Percentiles rank a stretch among this genome's conserved stretches.
phyloP scores from a whole-genome alignment of 2,329 filamentous ascomycete species.

The Nemania sp. region DNA sequence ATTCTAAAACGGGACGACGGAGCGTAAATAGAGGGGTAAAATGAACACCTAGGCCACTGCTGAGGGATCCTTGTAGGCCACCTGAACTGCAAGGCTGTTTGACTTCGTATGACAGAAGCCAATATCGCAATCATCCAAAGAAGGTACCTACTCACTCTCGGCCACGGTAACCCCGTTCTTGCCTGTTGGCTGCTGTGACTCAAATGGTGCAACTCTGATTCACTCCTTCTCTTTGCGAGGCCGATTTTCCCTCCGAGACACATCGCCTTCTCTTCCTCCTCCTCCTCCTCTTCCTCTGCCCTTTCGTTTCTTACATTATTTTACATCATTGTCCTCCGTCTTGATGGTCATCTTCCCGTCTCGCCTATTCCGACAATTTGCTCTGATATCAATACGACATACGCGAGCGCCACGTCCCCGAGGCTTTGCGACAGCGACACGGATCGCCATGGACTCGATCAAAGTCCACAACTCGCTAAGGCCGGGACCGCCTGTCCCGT shows the following conservation, averaged over 20 bases:
- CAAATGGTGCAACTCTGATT: conserved; percentile 16
- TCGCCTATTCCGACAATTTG: conserved; percentile 34
- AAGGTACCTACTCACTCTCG: conserved; percentile 6
- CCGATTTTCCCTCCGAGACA: conserved; percentile 11
- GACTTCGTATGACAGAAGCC: not conserved
- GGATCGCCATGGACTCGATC: conserved; percentile 58
- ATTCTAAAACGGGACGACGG: too few species aligned
- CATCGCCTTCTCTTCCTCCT: not conserved
- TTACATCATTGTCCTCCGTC: conserved; percentile 1
- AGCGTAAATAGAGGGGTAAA: conserved; percentile 22
- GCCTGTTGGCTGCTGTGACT: conserved; percentile 19
- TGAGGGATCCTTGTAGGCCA: not conserved
- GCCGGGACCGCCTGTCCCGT: conserved; percentile 72
- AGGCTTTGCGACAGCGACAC: conserved; percentile 40
- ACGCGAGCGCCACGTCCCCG: conserved; percentile 37
- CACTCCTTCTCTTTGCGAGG: conserved; percentile 10
- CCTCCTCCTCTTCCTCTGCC: not conserved
- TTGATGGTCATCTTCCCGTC: conserved; percentile 24
- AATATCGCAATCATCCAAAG: conserved; percentile 6
- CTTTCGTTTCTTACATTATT: not conserved
- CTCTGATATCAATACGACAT: conserved; percentile 34
- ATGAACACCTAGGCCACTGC: not conserved
- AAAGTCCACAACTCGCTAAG: conserved; percentile 81
- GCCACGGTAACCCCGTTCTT: conserved; percentile 2
- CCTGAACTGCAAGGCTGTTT: not conserved